Conservation (phyloP, 805 yeast genomes). For the Candida montana region DNA sequence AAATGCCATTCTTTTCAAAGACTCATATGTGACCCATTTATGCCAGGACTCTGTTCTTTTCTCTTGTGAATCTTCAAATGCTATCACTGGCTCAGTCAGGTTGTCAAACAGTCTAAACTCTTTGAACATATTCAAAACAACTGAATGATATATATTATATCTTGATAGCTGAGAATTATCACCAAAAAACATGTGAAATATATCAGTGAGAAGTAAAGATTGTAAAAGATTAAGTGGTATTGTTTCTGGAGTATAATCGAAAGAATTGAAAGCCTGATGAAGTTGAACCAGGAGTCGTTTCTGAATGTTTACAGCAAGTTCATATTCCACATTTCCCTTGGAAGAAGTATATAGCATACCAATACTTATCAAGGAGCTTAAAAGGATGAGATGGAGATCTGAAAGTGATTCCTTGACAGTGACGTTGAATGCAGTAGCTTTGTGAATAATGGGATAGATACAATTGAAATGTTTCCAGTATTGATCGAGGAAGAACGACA, state of each 20-base stretch:
- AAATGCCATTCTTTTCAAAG: conserved; percentile 37
- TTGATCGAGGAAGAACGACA: conserved; percentile 20
- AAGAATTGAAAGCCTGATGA: conserved; percentile 10
- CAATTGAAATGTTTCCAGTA: conserved; percentile 35
- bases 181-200: conserved; percentile 25
- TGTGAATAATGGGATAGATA: conserved; percentile 36
- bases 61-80: neutral
- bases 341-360: conserved; percentile 1
- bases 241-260: conserved; percentile 7
- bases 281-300: conserved; percentile 16
- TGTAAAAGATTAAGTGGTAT: conserved; percentile 23
- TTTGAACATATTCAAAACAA: conserved; percentile 17
- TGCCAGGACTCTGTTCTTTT: conserved; percentile 29
- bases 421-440: conserved; percentile 21
- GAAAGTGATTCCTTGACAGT: conserved; percentile 1
- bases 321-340: neutral
- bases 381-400: conserved; percentile 9
- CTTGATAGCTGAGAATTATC: conserved; percentile 14
- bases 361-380: conserved; percentile 12
- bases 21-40: conserved; percentile 42
- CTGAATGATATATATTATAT: conserved; percentile 22
- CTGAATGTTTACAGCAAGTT: conserved; percentile 13
- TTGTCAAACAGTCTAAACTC: conserved; percentile 14
- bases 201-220: conserved; percentile 22
- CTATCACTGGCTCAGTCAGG: neutral